These are phyloP conservation scores for Oenanthe sinensis DNA, from an alignment of 129 eudicot species.

Conservation along the genomic window DNA sequence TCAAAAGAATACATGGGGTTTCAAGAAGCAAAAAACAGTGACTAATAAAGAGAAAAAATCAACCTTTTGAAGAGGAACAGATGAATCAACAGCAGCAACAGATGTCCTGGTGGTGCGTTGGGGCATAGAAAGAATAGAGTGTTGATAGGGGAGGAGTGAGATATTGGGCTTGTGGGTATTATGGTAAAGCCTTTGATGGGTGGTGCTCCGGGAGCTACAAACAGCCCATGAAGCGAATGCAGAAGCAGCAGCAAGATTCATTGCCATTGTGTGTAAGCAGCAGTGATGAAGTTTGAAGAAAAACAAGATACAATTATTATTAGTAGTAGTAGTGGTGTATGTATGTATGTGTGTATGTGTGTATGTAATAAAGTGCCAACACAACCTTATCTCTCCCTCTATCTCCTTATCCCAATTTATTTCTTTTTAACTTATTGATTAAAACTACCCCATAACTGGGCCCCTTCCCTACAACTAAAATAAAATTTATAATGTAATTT, in stretches of 20 bases:
- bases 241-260: conserved; percentile 3
- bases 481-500: too few species aligned
- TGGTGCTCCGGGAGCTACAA: background rate
- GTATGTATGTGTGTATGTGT: too few species aligned
- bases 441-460: too few species aligned
- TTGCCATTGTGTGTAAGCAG: background rate
- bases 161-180: conserved; percentile 16
- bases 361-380: background rate
- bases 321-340: background rate
- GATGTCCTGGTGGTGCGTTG: conserved; percentile 31
- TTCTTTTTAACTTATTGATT: background rate
- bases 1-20: background rate
- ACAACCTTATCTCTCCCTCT: background rate
- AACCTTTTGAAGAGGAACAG: conserved; percentile 53
- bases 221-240: background rate
- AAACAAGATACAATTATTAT: background rate
- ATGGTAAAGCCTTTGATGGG: background rate
- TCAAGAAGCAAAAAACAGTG: background rate
- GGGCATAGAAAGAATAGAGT: conserved; percentile 16
- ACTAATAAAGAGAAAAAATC: background rate
- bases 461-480: too few species aligned
- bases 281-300: background rate
- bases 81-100: conserved; percentile 55
- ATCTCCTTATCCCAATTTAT: background rate
- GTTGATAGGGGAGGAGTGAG: conserved; percentile 23